Evolutionary conservation across 2,329 filamentous ascomycete genomes (phyloP), one percentile per base, ranked within the genome.

Genomic region (Curvularia sp.): DNA sequence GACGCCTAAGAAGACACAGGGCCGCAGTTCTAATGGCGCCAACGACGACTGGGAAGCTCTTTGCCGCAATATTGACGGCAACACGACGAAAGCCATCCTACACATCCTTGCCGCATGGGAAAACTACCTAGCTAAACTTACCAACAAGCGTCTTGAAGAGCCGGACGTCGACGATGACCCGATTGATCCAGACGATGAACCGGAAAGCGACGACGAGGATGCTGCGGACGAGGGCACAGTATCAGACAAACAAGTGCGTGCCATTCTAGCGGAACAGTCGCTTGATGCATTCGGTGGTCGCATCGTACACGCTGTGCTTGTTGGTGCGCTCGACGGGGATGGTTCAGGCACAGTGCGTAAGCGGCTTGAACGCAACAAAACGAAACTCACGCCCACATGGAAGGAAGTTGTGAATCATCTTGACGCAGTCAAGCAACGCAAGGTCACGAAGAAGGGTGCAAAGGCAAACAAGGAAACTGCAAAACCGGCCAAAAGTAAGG

Each of bases 241-340:
- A 19, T 72, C 85, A 41, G 81, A 86, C 28, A 82, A 83, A 52
- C 82, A 84, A 69, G 81, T 90, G 70, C 84, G 86, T 56, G 86
- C 88, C 55, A 83, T 97, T 32, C 83, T 93, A 57, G 88, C 92
- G 0, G 95, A 98, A 77, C 90, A 94, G 73, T 86, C 88, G 19
- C 84, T 98, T 0, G 98, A 94, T 77, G 90, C 94, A 68, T 82
- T 97, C 25, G 89, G 93, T 0, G 89, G 88, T 61, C 96, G 95
- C 74, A 86, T 96, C 42, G 90, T 97, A 36, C 85, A 96, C 41
- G 90, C 89, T 12, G 87, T 96, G 21, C 82, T 90, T 9, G 91
- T 88, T 19, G 87, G 87, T 52, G 87, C 93, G 39, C 81, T 97
- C 49, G 92, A 96, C 71, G 59, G 60, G 1, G 61, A 68, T 10